Conservation (phyloP, 177 flowering plant genomes). For the Vitis hybrid region DNA sequence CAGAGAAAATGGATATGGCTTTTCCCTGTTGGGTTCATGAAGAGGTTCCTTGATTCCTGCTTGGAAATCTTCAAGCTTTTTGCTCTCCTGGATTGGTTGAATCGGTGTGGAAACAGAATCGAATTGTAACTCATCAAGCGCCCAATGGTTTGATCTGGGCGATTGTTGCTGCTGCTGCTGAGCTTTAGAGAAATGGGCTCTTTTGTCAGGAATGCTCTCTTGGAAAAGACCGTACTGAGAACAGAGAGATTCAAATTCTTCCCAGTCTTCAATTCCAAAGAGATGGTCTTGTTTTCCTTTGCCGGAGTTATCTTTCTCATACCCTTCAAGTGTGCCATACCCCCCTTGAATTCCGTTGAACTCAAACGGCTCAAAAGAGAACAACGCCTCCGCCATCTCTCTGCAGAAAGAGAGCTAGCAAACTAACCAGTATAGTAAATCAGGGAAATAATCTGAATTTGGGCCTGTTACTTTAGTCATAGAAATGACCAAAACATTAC, state of each 20-base stretch:
- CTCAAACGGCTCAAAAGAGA: conserved; percentile 11
- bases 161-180: conserved; percentile 1
- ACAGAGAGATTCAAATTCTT: conserved; percentile 15
- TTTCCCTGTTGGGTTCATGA: conserved; percentile 3
- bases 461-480: too few species aligned
- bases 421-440: background rate
- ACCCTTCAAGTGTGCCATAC: background rate
- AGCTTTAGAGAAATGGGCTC: background rate
- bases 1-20: background rate
- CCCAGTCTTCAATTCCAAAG: conserved; percentile 13
- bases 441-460: background rate
- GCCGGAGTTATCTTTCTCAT: conserved; percentile 1
- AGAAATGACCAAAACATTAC: background rate
- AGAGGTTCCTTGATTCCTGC: background rate
- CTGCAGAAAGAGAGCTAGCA: background rate
- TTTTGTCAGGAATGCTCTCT: conserved; percentile 7
- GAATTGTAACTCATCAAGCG: background rate
- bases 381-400: conserved; percentile 14
- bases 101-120: background rate
- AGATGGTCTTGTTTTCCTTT: conserved; percentile 4
- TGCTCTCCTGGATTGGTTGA: background rate
- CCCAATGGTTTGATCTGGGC: conserved; percentile 2
- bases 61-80: background rate
- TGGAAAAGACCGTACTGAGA: conserved; percentile 15
- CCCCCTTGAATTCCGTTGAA: conserved; percentile 11